Evolutionary conservation across 305 asterid genomes (phyloP), one percentile per base, ranked within the genome.

Genomic region (Coffea humblotiana): DNA sequence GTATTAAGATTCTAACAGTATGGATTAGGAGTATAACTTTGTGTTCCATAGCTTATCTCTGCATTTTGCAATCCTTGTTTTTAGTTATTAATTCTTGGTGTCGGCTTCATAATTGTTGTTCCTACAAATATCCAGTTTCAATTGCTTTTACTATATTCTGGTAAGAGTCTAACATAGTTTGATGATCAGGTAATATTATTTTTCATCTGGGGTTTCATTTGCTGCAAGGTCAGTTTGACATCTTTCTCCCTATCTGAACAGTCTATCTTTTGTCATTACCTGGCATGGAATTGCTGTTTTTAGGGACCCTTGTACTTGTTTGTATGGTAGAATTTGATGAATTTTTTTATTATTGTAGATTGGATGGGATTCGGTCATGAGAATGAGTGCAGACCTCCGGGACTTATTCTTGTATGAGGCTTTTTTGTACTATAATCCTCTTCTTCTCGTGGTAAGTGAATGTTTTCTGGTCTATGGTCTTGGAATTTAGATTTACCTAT

Each of bases 321-420:
- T 29, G 40, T 73, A 13, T 71, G 37, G 63, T 73, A 63, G 81
- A 76, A 78, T 58, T 27, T 71, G 48, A 52, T 78, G 49, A 83
- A 60, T 83, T 68, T 63, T 23, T 78, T 75, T 78, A 32, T 71
- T 77, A 74, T 76, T 83, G 86, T 93, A 96, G 98, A 89, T 93
- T 77, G 95, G 98, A 88, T 93, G 98, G 99, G 97, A 94, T 88
- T 93, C 98, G 72, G 98, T 94, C 79, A 92, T 94, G 98, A 90
- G 98, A 91, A 96, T 96, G 99, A 91, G 98, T 77, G 91, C 78
- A 64, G 97, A 93, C 89, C 90, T 92, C 84, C 91, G 94, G 69
- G 97, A 96, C 85, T 89, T 96, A 80, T 96, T 96, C 88, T 83
- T 94, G 61, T 96, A 96, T 25, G 98, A 96, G 92, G 99, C 96